These are phyloP conservation scores for Rubus parviflorus DNA, from an alignment of 306 rosid genomes.

Conservation along the genomic window DNA sequence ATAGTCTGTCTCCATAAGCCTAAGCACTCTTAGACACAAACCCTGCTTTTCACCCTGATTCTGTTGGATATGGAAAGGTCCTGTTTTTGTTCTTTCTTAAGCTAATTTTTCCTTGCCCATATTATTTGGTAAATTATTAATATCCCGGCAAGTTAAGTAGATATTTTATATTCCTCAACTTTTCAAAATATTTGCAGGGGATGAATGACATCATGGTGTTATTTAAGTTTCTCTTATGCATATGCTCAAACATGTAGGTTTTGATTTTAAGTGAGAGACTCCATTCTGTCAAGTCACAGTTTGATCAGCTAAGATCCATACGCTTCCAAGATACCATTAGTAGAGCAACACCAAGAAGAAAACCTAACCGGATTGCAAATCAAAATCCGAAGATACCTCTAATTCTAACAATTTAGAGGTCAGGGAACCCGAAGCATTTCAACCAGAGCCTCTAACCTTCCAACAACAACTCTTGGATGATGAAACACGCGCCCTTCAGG, in stretches of 20 bases:
- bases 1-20: background rate
- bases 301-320: slow-evolving; percentile 91
- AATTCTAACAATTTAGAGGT: slow-evolving; percentile 42
- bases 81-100: background rate
- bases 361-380: slow-evolving; percentile 45
- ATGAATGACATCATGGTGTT: slow-evolving; percentile 11
- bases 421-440: slow-evolving; percentile 61
- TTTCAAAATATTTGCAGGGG: background rate
- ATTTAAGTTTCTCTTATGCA: slow-evolving; percentile 11
- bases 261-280: slow-evolving; percentile 88
- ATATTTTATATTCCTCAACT: background rate
- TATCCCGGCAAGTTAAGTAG: background rate
- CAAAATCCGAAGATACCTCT: slow-evolving; percentile 45
- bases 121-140: background rate
- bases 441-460: slow-evolving; percentile 57
- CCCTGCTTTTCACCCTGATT: background rate
- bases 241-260: slow-evolving; percentile 46
- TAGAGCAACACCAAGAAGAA: slow-evolving; percentile 75
- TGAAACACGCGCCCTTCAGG: slow-evolving; percentile 98
- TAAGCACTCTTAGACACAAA: background rate
- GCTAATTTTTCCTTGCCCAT: background rate
- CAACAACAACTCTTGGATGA: slow-evolving; percentile 88
- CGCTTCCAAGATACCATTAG: slow-evolving; percentile 89
- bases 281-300: slow-evolving; percentile 78
- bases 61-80: background rate